Conservation (phyloP, 2,329 filamentous ascomycete genomes). For the Colletotrichum zoysiae region DNA sequence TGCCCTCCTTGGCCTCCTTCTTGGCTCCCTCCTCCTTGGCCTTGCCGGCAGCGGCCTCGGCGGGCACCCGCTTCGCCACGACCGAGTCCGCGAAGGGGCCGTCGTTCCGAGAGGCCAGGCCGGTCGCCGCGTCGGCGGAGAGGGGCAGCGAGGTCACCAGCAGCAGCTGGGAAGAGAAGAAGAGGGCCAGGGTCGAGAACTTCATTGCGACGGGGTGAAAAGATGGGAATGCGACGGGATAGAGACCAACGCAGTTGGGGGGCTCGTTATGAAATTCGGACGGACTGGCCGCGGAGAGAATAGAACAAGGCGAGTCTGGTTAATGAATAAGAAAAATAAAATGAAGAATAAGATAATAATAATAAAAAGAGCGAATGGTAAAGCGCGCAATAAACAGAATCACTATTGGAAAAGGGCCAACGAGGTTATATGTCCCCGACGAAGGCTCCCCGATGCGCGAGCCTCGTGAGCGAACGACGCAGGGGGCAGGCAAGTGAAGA, state of each 20-base stretch:
- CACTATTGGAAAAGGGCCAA: not conserved
- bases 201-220: conserved; percentile 8
- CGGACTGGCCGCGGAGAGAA: conserved; percentile 12
- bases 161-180: conserved; percentile 13
- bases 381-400: not conserved
- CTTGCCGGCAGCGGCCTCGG: not conserved
- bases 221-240: not conserved
- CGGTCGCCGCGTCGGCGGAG: not conserved
- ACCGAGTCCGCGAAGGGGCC: not conserved
- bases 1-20: conserved; percentile 20
- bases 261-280: not conserved
- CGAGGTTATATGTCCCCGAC: conserved; percentile 19
- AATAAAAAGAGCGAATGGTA: not conserved
- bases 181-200: conserved; percentile 3
- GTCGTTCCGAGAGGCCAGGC: not conserved
- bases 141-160: conserved; percentile 16
- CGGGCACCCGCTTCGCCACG: conserved; percentile 6
- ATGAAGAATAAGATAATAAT: no score
- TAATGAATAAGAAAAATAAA: no score
- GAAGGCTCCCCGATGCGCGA: not conserved
- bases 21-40: conserved; percentile 16
- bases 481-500: no score
- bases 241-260: conserved; percentile 13
- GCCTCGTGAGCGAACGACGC: not conserved
- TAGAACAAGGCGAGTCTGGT: not conserved